Conservation (phyloP, 2,329 filamentous ascomycete genomes). For the Neofusicoccum parvum region DNA sequence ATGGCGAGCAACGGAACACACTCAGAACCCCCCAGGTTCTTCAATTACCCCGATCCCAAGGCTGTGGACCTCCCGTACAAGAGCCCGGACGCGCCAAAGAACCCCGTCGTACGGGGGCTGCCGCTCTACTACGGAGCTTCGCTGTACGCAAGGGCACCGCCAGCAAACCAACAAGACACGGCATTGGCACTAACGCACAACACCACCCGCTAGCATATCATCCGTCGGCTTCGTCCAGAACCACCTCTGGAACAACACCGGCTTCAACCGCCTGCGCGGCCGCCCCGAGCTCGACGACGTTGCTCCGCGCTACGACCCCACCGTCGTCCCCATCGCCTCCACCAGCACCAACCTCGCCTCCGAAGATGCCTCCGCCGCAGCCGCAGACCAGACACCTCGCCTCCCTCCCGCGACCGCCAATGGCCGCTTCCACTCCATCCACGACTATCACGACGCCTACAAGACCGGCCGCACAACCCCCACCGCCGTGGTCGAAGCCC, state of each 20-base stretch:
- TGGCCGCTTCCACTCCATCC: slow-evolving; percentile 55
- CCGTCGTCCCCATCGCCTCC: slow-evolving; percentile 52
- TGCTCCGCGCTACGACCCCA: slow-evolving; percentile 58
- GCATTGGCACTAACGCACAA: slow-evolving; percentile 10
- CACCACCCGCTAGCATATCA: slow-evolving; percentile 54
- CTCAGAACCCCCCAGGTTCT: slow-evolving; percentile 6
- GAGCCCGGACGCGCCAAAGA: slow-evolving; percentile 49
- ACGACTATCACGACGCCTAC: slow-evolving; percentile 79
- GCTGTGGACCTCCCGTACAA: slow-evolving; percentile 37
- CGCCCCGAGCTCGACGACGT: slow-evolving; percentile 58
- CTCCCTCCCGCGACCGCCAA: slow-evolving; percentile 17
- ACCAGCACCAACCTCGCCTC: background rate
- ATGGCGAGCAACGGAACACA: background rate
- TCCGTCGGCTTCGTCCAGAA: slow-evolving; percentile 64
- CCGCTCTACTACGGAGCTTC: slow-evolving; percentile 63
- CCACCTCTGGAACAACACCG: slow-evolving; percentile 71
- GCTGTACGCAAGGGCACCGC: slow-evolving; percentile 50
- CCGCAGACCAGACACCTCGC: background rate
- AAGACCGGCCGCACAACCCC: slow-evolving; percentile 71
- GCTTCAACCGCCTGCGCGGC: slow-evolving; percentile 61
- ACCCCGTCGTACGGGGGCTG: slow-evolving; percentile 70
- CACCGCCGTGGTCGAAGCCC: slow-evolving; percentile 67
- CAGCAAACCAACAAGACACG: slow-evolving; percentile 9
- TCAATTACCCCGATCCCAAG: slow-evolving; percentile 40
- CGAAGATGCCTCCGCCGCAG: background rate